Percentiles rank a stretch among this genome's conserved stretches.
These are phyloP conservation scores for Monocercomonoides exilis DNA, from an alignment of 78 protist species.

Conservation along the genomic window DNA sequence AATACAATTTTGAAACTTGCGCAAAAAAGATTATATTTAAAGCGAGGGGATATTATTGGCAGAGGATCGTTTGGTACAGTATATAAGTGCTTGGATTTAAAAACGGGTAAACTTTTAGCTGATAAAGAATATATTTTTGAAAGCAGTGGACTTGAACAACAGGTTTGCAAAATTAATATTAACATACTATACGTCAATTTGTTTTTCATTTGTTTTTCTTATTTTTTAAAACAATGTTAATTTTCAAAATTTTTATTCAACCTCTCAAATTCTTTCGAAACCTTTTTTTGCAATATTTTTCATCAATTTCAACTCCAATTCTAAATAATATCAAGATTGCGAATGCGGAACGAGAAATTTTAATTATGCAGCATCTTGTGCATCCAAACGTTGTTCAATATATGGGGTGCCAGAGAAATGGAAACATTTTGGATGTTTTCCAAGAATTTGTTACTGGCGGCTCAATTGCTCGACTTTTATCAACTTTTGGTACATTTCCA, in stretches of 20 bases:
- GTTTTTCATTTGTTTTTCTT: not conserved
- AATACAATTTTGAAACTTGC: no score
- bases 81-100: not conserved
- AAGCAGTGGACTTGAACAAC: not conserved
- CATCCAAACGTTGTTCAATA: conserved; percentile 10
- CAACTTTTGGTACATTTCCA: not conserved
- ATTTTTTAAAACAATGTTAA: not conserved
- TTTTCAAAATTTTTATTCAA: not conserved
- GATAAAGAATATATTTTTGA: conserved; percentile 3
- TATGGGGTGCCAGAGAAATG: not conserved
- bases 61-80: conserved; percentile 5
- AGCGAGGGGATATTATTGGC: conserved; percentile 17
- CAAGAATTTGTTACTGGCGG: conserved; percentile 11
- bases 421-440: not conserved
- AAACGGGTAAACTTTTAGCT: not conserved
- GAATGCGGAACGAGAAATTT: not conserved
- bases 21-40: not conserved
- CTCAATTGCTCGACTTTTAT: not conserved
- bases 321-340: not conserved
- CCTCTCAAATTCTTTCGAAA: no score
- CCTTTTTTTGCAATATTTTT: not conserved
- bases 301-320: not conserved
- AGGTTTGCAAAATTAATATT: no score
- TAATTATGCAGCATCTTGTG: not conserved
- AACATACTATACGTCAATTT: no score